A percentile compares a stretch with the other conserved stretches of the same genome.
Evolutionary conservation across 1,284 basidiomycete species (phyloP).

Genomic region (Ceratobasidium sp.): DNA sequence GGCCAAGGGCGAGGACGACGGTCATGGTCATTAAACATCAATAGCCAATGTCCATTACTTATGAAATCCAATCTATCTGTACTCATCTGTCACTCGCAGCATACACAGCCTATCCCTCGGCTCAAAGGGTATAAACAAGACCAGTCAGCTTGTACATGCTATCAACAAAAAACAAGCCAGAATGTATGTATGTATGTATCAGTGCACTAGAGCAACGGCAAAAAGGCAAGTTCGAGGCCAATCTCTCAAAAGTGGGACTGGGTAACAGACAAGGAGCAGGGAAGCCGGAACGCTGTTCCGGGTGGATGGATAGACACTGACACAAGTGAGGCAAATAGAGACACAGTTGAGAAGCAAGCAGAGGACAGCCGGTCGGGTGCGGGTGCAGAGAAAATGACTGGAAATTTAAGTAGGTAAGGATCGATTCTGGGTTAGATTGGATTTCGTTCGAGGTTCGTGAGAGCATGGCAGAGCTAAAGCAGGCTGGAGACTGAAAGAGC

Average conservation of each 20-base stretch:
- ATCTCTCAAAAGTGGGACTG: slow-evolving; percentile 17
- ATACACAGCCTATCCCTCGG: neutral
- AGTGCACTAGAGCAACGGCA: slow-evolving; percentile 39
- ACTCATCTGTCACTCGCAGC: slow-evolving; percentile 4
- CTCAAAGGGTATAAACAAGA: slow-evolving; percentile 37
- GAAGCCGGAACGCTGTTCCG: slow-evolving; percentile 21
- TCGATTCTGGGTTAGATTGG: slow-evolving; percentile 8
- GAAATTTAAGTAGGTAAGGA: neutral
- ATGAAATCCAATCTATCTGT: slow-evolving; percentile 30
- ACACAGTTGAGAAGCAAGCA: neutral
- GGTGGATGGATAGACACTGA: slow-evolving; percentile 14
- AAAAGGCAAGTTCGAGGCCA: slow-evolving; percentile 14
- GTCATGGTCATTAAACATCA: slow-evolving; percentile 38
- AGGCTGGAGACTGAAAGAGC: neutral
- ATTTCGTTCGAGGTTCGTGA: slow-evolving; percentile 40
- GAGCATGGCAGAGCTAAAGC: slow-evolving; percentile 7
- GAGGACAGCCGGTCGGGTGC: neutral
- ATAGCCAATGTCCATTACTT: slow-evolving; percentile 28
- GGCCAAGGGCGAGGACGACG: slow-evolving; percentile 38
- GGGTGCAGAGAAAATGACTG: slow-evolving; percentile 12
- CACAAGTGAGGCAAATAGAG: slow-evolving; percentile 9
- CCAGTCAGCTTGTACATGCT: slow-evolving; percentile 32
- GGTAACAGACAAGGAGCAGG: neutral
- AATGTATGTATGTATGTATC: slow-evolving; percentile 41
- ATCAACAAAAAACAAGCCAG: slow-evolving; percentile 43